Percentiles rank a stretch among this genome's conserved stretches.
Evolutionary conservation across 257 asterid genomes (phyloP).

Genomic region (Lycium ferocissimum): DNA sequence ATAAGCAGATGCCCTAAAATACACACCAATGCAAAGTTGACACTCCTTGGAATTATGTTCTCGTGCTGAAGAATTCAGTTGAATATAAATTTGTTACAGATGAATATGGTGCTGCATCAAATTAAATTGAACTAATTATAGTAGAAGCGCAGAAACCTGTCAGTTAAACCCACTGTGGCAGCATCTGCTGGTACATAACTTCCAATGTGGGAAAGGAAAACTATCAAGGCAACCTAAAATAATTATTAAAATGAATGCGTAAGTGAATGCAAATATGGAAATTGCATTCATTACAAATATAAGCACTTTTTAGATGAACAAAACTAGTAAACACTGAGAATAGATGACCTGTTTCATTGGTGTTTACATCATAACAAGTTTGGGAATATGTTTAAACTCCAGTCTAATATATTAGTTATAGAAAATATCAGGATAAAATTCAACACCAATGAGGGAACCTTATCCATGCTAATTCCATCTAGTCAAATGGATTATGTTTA

Average conservation of each 20-base stretch:
- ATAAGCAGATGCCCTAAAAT: constrained; percentile 4
- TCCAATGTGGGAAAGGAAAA: constrained; percentile 94
- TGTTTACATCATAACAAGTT: neutral
- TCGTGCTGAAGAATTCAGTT: neutral
- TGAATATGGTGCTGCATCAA: neutral
- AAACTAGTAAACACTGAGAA: neutral
- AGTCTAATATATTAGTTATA: neutral
- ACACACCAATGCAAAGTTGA: constrained; percentile 6
- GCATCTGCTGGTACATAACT: constrained; percentile 98
- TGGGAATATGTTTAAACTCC: neutral
- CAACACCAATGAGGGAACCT: neutral
- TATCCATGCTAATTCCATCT: neutral
- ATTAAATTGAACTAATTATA: constrained; percentile 26
- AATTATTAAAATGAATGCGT: constrained; percentile 3
- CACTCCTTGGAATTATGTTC: neutral
- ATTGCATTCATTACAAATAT: neutral
- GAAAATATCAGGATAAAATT: neutral
- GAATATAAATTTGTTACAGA: neutral
- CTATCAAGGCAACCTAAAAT: constrained; percentile 93
- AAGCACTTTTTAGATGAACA: neutral
- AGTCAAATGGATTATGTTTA: neutral
- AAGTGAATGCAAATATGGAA: constrained; percentile 19
- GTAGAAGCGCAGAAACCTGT: constrained; percentile 60
- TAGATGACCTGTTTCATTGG: neutral
- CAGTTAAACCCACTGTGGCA: constrained; percentile 95